A percentile compares a stretch with the other conserved stretches of the same genome.
These are phyloP conservation scores for Coelastrella sp. DNA, from an alignment of 139 green algal species.

Conservation along the genomic window DNA sequence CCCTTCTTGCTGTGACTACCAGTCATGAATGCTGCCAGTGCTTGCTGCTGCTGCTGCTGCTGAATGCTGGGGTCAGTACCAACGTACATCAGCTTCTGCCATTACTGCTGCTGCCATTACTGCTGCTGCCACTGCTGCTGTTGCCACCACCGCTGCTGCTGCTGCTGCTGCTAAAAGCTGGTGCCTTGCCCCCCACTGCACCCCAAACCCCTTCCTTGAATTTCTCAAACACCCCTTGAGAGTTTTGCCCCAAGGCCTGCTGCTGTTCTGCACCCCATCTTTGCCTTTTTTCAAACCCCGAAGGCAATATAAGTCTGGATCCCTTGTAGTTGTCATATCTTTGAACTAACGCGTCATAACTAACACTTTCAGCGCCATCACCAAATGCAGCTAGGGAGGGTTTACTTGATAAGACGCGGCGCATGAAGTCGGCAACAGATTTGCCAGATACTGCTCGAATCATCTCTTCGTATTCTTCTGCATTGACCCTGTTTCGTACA, in stretches of 20 bases:
- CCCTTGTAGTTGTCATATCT: neutral
- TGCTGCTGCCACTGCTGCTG: neutral
- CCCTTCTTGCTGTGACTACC: neutral
- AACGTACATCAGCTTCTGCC: neutral
- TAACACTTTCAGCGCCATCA: constrained; percentile 43
- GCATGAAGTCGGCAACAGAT: constrained; percentile 58
- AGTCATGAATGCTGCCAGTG: too few species aligned
- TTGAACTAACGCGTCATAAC: constrained; percentile 35
- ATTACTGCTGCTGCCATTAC: neutral
- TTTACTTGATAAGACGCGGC: constrained; percentile 49
- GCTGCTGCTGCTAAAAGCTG: constrained; percentile 6
- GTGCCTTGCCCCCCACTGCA: neutral
- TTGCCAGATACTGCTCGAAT: constrained; percentile 56
- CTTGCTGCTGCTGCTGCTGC: neutral
- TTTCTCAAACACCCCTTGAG: constrained; percentile 33
- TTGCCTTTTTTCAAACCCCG: neutral
- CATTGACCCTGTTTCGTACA: constrained; percentile 55
- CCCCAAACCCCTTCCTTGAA: neutral
- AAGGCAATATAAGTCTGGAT: neutral
- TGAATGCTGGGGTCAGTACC: too few species aligned
- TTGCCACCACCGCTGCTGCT: neutral
- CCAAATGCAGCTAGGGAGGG: constrained; percentile 60
- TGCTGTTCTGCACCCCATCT: neutral
- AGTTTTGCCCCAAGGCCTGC: neutral
- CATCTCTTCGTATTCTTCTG: constrained; percentile 65